phyloP scores from a whole-genome alignment of 2,329 filamentous ascomycete genomes.

The Aspergillus oerlinghausenensis region DNA sequence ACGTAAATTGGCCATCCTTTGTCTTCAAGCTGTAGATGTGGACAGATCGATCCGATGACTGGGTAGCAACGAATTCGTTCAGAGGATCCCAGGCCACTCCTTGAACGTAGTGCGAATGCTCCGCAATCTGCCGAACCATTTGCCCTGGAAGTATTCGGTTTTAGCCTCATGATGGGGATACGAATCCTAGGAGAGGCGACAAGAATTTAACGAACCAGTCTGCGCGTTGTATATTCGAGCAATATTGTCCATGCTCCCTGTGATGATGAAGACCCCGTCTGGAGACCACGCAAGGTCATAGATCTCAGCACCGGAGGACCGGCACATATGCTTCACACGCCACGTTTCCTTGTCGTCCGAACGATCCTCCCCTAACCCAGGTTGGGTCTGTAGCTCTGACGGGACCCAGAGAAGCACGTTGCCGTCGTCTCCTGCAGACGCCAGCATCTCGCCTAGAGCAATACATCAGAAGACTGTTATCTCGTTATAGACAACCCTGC shows the following conservation, averaged over 20 bases:
- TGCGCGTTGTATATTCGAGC: slow-evolving; percentile 94
- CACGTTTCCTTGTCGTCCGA: slow-evolving; percentile 94
- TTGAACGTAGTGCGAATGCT: slow-evolving; percentile 97
- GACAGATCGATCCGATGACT: slow-evolving; percentile 95
- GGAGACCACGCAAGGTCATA: slow-evolving; percentile 99
- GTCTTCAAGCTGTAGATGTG: slow-evolving; percentile 96
- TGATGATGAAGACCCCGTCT: slow-evolving; percentile 94
- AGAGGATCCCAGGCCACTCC: slow-evolving; percentile 97
- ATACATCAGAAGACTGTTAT: neutral
- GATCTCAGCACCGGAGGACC: slow-evolving; percentile 90
- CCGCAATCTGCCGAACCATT: slow-evolving; percentile 86
- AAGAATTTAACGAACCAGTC: slow-evolving; percentile 59
- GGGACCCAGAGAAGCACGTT: slow-evolving; percentile 97
- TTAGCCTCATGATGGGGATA: slow-evolving; percentile 13
- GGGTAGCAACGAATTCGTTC: slow-evolving; percentile 96
- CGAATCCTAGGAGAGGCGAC: neutral
- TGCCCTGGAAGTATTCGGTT: slow-evolving; percentile 41
- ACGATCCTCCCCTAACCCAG: slow-evolving; percentile 73
- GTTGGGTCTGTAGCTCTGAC: slow-evolving; percentile 65
- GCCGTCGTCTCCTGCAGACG: slow-evolving; percentile 93
- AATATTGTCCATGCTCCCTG: slow-evolving; percentile 98
- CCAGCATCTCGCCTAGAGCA: slow-evolving; percentile 74
- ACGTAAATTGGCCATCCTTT: slow-evolving; percentile 90
- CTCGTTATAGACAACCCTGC: neutral
- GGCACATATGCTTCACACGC: slow-evolving; percentile 96